phyloP scores from a whole-genome alignment of 148 eudicot genomes.

The Amaranthus cruentus region DNA sequence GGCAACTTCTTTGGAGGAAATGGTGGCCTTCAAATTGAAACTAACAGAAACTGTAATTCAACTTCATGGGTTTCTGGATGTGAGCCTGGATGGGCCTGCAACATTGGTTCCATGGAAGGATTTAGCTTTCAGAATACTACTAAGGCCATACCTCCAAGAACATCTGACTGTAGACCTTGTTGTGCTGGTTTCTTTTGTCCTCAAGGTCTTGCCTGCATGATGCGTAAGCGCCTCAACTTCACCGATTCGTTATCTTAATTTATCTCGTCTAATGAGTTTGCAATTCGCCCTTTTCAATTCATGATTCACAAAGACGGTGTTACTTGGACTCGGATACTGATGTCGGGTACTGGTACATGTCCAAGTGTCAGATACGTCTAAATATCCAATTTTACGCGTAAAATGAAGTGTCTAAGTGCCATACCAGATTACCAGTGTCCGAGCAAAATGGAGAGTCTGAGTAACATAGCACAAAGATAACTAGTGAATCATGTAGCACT shows the following conservation, averaged over 20 bases:
- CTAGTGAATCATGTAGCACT: too few species aligned
- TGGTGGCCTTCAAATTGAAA: slow-evolving; percentile 5
- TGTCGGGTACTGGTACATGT: too few species aligned
- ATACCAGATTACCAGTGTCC: too few species aligned
- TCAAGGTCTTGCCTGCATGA: slow-evolving; percentile 48
- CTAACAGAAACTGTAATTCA: slow-evolving; percentile 39
- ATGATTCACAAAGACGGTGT: too few species aligned
- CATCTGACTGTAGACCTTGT: slow-evolving; percentile 28
- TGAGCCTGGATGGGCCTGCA: slow-evolving; percentile 55
- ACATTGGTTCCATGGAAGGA: not conserved
- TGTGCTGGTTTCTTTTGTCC: slow-evolving; percentile 53
- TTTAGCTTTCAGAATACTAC: slow-evolving; percentile 7
- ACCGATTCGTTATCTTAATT: not conserved
- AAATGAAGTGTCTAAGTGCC: too few species aligned
- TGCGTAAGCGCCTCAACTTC: slow-evolving; percentile 32
- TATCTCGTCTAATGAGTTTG: too few species aligned
- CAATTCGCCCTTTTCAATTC: too few species aligned
- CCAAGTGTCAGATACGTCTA: too few species aligned
- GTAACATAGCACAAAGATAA: too few species aligned
- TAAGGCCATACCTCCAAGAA: slow-evolving; percentile 30
- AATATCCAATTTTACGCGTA: too few species aligned
- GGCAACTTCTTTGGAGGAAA: slow-evolving; percentile 9
- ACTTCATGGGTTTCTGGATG: slow-evolving; percentile 38
- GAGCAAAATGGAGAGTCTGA: too few species aligned
- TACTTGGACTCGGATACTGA: too few species aligned